Base-by-base conservation (phyloP, 495 filamentous ascomycete species). In the Corynascus novoguineensis region DNA sequence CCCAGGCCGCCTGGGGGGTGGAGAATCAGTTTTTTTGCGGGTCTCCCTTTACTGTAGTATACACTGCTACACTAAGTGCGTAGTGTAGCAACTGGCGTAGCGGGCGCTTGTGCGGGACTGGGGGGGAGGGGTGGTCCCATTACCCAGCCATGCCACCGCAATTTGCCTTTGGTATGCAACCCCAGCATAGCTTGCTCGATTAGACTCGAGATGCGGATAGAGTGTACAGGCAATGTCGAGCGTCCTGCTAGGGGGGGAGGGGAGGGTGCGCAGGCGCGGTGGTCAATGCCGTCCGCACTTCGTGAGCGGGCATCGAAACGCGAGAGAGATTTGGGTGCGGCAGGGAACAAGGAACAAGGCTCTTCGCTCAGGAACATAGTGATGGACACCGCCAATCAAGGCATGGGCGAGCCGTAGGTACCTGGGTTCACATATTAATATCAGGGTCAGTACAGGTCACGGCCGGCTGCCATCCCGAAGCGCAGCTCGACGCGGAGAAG, bases 251-350 rank as follows among this genome's bases (percentile, higher is more conserved):
- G 52, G n/a, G n/a, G n/a, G n/a, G n/a, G n/a, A n/a, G n/a, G n/a
- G n/a, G n/a, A n/a, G n/a, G n/a, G 40, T 5, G 9, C 8, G 40
- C 40, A 21, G 3, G 9, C 8, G 7, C 41, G 47, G 46, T 44
- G 59, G 54, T 71, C 68, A 69, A 71, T 71, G 69, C 69, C 69
- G 69, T 71, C 69, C 69, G 69, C 67, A 60, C n/a, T 60, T 50
- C 38, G 45, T 56, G 42, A 34, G 55, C 50, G 25, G 57, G 51
- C 44, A 44, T 51, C 49, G 44, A 59, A 7, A 4, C 40, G 24
- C 24, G 3, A 22, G 35, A 57, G 32, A 22, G 25, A 28, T 15
- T 12, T 34, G 32, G 52, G 50, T 53, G 4, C 21, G 40, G 47
- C 59, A 67, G 59, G 60, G 64, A 58, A 52, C 40, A 60, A 61